A percentile compares a stretch with the other conserved stretches of the same genome.
These are phyloP conservation scores for Floccularia luteovirens DNA, from an alignment of 768 basidiomycete genomes.

Conservation along the genomic window DNA sequence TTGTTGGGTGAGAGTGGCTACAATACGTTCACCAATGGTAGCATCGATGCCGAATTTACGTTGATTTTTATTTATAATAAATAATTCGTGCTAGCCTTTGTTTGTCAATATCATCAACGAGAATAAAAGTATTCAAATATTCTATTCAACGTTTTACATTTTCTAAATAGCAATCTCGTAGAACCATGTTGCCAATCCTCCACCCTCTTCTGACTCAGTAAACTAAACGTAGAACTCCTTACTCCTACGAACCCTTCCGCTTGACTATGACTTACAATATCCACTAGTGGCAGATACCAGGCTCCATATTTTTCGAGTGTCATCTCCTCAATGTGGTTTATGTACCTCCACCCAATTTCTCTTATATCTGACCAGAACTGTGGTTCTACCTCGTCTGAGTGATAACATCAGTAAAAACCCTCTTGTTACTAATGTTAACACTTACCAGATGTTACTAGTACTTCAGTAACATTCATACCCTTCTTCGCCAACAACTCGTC, in stretches of 20 bases:
- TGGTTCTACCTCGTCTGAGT: not conserved
- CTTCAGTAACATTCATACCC: not conserved
- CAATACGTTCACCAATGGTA: conserved; percentile 58
- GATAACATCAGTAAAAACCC: not conserved
- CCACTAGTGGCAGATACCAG: conserved; percentile 10
- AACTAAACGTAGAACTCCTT: no score
- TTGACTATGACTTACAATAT: no score
- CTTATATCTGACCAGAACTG: not conserved
- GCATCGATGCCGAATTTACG: conserved; percentile 47
- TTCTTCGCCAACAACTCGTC: no score
- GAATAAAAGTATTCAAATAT: no score
- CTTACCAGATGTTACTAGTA: no score
- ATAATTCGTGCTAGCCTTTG: no score
- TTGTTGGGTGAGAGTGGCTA: conserved; percentile 57
- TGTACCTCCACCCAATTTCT: not conserved
- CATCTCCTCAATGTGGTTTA: not conserved
- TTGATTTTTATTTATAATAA: conserved; percentile 54
- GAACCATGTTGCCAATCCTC: no score
- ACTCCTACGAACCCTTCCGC: no score
- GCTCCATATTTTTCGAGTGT: not conserved
- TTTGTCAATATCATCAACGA: no score
- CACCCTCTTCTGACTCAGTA: no score
- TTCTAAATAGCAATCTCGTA: no score
- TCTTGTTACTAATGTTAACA: not conserved
- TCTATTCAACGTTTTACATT: no score